Percentiles rank a stretch among this genome's conserved stretches.
These are phyloP conservation scores for Psidium friedrichsthalianum DNA, from an alignment of 345 rosid species.

Conservation along the genomic window DNA sequence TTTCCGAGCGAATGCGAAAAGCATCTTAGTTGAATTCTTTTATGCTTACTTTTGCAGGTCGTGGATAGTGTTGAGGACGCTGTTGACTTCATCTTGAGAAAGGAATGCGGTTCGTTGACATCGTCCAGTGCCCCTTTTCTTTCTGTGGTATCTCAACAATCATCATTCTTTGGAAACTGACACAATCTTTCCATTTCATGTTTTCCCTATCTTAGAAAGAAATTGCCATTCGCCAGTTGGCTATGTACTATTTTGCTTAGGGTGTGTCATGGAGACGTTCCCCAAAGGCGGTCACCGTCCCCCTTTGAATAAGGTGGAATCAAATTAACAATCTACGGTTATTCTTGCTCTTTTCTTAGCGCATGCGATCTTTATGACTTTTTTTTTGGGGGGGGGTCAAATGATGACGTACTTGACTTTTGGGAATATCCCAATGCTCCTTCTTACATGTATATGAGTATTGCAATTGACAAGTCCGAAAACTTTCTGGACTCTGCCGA, in stretches of 20 bases:
- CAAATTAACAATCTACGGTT: neutral
- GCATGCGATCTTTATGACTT: no score
- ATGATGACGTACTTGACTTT: neutral
- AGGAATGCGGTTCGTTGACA: slow-evolving; percentile 17
- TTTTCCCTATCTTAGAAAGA: neutral
- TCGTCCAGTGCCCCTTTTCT: neutral
- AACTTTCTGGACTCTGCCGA: neutral
- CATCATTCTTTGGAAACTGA: neutral
- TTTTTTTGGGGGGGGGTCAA: no score
- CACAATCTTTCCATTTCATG: neutral
- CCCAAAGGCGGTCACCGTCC: neutral
- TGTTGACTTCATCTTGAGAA: slow-evolving; percentile 51
- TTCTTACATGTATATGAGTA: neutral
- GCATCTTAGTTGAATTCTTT: neutral
- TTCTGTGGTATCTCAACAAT: neutral
- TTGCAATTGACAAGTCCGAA: neutral
- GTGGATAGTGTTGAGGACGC: slow-evolving; percentile 75
- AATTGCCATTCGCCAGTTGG: neutral
- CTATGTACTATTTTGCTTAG: neutral
- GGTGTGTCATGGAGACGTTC: neutral
- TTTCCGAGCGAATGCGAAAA: neutral
- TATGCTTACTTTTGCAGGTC: slow-evolving; percentile 44
- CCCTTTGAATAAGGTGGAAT: neutral
- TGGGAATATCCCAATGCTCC: neutral
- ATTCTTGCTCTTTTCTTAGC: neutral